These are phyloP conservation scores for Suillus hirtellus DNA, from an alignment of 768 basidiomycete genomes.

Conservation along the genomic window DNA sequence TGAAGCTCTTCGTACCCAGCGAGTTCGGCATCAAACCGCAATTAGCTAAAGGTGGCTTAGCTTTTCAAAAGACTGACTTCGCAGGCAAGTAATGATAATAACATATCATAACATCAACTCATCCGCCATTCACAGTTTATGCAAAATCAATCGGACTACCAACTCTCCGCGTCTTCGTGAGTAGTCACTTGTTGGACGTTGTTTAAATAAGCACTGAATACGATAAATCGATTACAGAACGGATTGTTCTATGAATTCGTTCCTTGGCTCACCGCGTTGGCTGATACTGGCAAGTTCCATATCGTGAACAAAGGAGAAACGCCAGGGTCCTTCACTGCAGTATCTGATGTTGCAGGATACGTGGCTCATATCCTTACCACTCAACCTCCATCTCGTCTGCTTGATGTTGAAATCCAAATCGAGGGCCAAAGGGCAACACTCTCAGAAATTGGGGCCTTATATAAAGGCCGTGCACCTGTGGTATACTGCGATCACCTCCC, in stretches of 20 bases:
- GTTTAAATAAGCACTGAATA: neutral
- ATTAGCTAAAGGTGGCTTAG: slow-evolving; percentile 13
- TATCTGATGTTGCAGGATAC: slow-evolving; percentile 25
- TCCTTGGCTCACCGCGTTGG: slow-evolving; percentile 23
- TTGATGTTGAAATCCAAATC: slow-evolving; percentile 14
- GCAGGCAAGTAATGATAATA: slow-evolving; percentile 10
- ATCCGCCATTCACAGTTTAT: slow-evolving; percentile 11
- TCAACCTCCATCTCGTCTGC: slow-evolving; percentile 14
- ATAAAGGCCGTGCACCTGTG: slow-evolving; percentile 14
- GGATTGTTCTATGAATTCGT: slow-evolving; percentile 28
- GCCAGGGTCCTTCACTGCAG: slow-evolving; percentile 26
- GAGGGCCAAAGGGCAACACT: slow-evolving; percentile 19
- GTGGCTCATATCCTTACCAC: slow-evolving; percentile 25
- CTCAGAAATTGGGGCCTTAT: slow-evolving; percentile 14
- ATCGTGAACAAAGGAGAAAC: slow-evolving; percentile 24
- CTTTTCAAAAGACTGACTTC: slow-evolving; percentile 22
- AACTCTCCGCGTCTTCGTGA: slow-evolving; percentile 24
- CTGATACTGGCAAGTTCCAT: slow-evolving; percentile 17
- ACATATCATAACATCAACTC: neutral
- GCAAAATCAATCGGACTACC: slow-evolving; percentile 19
- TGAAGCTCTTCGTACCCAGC: slow-evolving; percentile 32
- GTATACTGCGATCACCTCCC: slow-evolving; percentile 10
- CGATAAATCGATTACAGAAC: slow-evolving; percentile 9
- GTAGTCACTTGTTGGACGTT: neutral
- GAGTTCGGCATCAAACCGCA: slow-evolving; percentile 27